These are phyloP conservation scores for Fusarium scirpi DNA, from an alignment of 2,329 filamentous ascomycete species.

Conservation along the genomic window DNA sequence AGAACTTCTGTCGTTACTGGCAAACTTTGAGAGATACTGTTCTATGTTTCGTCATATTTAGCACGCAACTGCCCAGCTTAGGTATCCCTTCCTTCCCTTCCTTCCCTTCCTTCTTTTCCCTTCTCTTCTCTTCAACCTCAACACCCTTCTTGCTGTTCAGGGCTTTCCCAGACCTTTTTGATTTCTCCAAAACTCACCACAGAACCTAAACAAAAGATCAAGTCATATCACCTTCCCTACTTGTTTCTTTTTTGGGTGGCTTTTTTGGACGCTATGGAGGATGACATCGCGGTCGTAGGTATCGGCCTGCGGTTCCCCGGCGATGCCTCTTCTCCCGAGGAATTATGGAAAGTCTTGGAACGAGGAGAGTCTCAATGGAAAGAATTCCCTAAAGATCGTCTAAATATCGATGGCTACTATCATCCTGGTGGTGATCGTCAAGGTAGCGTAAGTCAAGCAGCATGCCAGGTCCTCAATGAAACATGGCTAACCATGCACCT, in stretches of 20 bases:
- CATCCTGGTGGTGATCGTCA: conserved; percentile 64
- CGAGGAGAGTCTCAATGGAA: conserved; percentile 61
- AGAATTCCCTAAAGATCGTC: conserved; percentile 60
- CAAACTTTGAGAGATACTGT: not conserved
- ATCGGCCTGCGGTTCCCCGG: conserved; percentile 65
- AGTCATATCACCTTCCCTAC: not conserved
- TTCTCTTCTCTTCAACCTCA: conserved; percentile 1
- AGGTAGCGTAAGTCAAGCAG: conserved; percentile 57
- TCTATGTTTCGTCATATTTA: not conserved
- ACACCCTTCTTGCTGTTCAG: conserved; percentile 1
- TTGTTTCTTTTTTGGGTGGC: not conserved
- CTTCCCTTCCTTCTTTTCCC: not conserved
- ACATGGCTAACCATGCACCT: conserved; percentile 16
- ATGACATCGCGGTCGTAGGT: conserved; percentile 66
- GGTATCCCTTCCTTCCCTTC: not conserved
- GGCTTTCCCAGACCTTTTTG: not conserved
- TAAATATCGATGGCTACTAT: conserved; percentile 66
- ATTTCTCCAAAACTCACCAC: not conserved
- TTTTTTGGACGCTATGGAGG: conserved; percentile 40
- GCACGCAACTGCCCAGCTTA: not conserved
- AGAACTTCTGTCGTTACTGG: not conserved
- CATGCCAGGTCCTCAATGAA: not conserved
- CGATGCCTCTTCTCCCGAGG: conserved; percentile 57
- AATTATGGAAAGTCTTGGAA: conserved; percentile 63
- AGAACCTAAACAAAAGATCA: not conserved